Percentiles rank a stretch among this genome's conserved stretches.
These are phyloP conservation scores for Moelleriella libera DNA, from an alignment of 2,329 filamentous ascomycete species.

Conservation along the genomic window DNA sequence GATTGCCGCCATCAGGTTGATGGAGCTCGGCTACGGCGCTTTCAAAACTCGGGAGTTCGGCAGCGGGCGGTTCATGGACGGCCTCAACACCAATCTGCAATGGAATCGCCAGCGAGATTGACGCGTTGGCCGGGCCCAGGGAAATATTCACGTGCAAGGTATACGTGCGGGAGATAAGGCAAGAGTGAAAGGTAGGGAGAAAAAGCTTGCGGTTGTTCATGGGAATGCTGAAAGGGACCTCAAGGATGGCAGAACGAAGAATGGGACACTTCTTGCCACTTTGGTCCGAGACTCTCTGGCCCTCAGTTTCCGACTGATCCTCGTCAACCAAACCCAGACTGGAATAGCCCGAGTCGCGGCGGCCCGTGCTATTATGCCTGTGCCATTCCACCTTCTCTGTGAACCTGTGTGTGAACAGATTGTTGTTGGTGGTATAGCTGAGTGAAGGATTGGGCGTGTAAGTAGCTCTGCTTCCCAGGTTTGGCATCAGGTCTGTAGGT, in stretches of 20 bases:
- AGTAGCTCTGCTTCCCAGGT: constrained; percentile 30
- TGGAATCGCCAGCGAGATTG: constrained; percentile 30
- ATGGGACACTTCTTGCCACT: constrained; percentile 15
- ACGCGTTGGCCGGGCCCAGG: constrained; percentile 25
- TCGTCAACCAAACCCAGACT: constrained; percentile 21
- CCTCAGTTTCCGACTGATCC: constrained; percentile 15
- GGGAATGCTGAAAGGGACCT: constrained; percentile 34
- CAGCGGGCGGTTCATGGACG: constrained; percentile 15
- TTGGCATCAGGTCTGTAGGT: constrained; percentile 31
- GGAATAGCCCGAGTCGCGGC: constrained; percentile 40
- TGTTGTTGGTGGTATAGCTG: constrained; percentile 30
- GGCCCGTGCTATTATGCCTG: constrained; percentile 15
- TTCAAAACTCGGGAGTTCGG: constrained; percentile 35
- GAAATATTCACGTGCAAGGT: constrained; percentile 31
- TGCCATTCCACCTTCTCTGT: constrained; percentile 27
- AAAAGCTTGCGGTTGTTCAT: constrained; percentile 33
- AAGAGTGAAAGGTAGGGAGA: constrained; percentile 43
- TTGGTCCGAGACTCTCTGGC: constrained; percentile 12
- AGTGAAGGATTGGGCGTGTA: constrained; percentile 26
- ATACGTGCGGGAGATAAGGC: constrained; percentile 42
- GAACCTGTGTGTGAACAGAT: constrained; percentile 22
- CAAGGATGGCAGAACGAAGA: constrained; percentile 26
- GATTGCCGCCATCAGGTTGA: constrained; percentile 28
- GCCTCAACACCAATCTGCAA: constrained; percentile 35
- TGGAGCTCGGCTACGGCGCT: constrained; percentile 25